Percentiles rank a stretch among this genome's conserved stretches.
phyloP scores from a whole-genome alignment of 495 filamentous ascomycete species.

The Penicillium coffeae region DNA sequence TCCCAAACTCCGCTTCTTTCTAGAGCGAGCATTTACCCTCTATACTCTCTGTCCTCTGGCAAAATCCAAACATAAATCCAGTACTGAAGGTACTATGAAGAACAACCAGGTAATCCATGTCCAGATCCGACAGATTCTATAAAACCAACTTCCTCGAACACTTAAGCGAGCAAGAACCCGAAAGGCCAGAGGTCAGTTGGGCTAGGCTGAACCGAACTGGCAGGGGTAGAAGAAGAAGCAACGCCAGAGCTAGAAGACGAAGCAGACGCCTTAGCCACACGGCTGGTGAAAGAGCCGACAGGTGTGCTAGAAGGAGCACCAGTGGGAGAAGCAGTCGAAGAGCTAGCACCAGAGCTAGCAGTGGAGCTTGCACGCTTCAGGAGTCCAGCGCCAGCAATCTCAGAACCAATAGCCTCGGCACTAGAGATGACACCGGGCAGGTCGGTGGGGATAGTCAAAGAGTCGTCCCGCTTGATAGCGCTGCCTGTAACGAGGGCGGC shows the following conservation, averaged over 20 bases:
- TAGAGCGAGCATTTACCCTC: too few species aligned
- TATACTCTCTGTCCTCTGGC: too few species aligned
- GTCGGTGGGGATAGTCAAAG: slow-evolving; percentile 5
- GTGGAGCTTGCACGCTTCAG: neutral
- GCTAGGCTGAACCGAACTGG: neutral
- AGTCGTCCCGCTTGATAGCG: slow-evolving; percentile 2
- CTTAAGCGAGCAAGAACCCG: slow-evolving; percentile 8
- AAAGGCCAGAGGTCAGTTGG: slow-evolving; percentile 2
- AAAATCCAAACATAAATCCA: too few species aligned
- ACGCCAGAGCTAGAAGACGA: neutral
- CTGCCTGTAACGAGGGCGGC: too few species aligned
- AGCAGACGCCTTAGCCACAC: too few species aligned
- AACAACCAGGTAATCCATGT: too few species aligned
- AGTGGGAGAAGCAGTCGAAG: slow-evolving; percentile 1
- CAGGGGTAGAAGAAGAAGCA: neutral
- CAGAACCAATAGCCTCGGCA: slow-evolving; percentile 3
- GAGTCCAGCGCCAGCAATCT: too few species aligned
- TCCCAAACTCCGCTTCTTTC: too few species aligned
- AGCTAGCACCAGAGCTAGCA: neutral
- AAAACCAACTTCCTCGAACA: too few species aligned
- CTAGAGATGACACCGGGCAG: slow-evolving; percentile 1
- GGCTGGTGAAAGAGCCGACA: neutral
- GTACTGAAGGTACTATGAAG: too few species aligned
- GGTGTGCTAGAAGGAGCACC: neutral
- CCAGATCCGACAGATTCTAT: too few species aligned